Evolutionary conservation across 805 yeast species (phyloP), one percentile per base, ranked within the genome.

Genomic region (Candida quercuum): DNA sequence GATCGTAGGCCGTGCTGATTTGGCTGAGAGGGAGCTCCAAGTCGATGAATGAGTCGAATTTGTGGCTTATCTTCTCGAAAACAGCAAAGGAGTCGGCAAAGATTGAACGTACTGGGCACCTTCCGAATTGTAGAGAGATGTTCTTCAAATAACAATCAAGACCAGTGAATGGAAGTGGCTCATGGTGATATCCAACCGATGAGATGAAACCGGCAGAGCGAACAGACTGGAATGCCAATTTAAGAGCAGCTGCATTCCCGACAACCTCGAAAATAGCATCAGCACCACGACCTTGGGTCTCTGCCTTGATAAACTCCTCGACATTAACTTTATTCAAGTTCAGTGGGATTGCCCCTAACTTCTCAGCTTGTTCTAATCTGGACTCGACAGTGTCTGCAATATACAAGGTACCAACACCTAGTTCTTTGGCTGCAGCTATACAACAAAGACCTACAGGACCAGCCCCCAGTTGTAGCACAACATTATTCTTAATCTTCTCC

Each of bases 401-500:
- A 47, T 78, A 66, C 37, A 84, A 71, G 10, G 70, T 66, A 22
- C 77, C 63, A n/a, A 87, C 86, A 11, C 91, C 91, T 49, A 74
- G 76, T 17, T 81, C 78, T 48, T 69, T 72, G 24, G 86, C 86
- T 21, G 76, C 84, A 27, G 80, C 78, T 29, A 84, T 80, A 46
- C 77, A 72, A 42, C 83, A 70, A 28, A 83, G 61, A 9, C 94
- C 94, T 39, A 85, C 85, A 9, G 93, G 91, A 8, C 84, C 84
- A 9, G 77, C 70, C 1, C 83, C 84, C 5, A 77, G 49, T 42
- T 74, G 80, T 32, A 76, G 61, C 5, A 74, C 57, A 1, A 64
- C 64, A 18, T 69, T 48, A 14, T 61, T 66, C 26, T 56, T 49
- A 4, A 66, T 49, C 20, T 59, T 51, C 15, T 59, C 56, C 21